Evolutionary conservation across 257 asterid species (phyloP).

Genomic region (Primulina eburnea): DNA sequence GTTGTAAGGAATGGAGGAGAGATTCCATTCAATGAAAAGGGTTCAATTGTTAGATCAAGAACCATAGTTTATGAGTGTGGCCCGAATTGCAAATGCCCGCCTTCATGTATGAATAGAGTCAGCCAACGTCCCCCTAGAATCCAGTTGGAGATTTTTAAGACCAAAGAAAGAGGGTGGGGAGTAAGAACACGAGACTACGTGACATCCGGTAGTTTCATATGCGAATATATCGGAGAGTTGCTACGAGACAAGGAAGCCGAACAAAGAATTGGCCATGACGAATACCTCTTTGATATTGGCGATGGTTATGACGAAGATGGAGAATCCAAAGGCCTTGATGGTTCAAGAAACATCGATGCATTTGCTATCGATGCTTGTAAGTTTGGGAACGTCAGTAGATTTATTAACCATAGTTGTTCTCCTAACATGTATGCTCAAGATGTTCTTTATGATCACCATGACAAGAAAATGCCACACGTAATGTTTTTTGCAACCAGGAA

Average conservation of each 20-base stretch:
- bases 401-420: constrained; percentile 40
- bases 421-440: constrained; percentile 43
- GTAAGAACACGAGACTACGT: constrained; percentile 42
- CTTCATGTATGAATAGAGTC: constrained; percentile 49
- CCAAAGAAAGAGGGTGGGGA: constrained; percentile 49
- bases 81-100: constrained; percentile 51
- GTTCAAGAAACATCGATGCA: constrained; percentile 20
- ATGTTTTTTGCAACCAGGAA: constrained; percentile 50
- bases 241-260: constrained; percentile 28
- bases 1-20: constrained; percentile 45
- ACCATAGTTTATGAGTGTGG: constrained; percentile 49
- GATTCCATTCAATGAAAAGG: constrained; percentile 46
- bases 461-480: constrained; percentile 41
- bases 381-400: constrained; percentile 55
- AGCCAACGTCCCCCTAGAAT: constrained; percentile 40
- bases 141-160: constrained; percentile 45
- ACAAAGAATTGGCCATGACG: constrained; percentile 18
- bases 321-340: background rate
- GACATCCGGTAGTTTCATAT: constrained; percentile 43
- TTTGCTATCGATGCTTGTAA: constrained; percentile 36
- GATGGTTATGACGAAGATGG: too few species aligned
- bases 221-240: constrained; percentile 54
- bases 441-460: constrained; percentile 40
- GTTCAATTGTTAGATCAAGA: constrained; percentile 23
- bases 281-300: too few species aligned